Evolutionary conservation across 2,329 filamentous ascomycete species (phyloP).

Genomic region (Lasiodiplodia hormozganensis): DNA sequence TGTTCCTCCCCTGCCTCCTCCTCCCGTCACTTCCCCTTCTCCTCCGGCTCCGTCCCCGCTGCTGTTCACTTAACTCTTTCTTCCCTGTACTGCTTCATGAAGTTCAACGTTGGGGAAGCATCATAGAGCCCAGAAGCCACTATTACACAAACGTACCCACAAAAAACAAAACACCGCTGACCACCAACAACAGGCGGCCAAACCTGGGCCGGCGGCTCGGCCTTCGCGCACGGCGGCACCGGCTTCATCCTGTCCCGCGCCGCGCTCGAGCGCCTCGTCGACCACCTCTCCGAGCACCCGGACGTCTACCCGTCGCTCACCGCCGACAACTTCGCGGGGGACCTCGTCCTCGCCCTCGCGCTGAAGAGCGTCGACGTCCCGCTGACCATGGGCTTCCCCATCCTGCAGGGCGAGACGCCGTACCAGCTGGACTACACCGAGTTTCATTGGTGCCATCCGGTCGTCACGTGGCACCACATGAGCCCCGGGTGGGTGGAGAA

Average conservation of each 20-base stretch:
- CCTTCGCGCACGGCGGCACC: constrained; percentile 61
- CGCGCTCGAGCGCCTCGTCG: constrained; percentile 46
- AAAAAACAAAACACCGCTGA: too few species aligned
- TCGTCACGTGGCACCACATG: constrained; percentile 51
- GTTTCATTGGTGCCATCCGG: constrained; percentile 51
- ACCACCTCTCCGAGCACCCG: constrained; percentile 35
- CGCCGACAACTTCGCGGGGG: constrained; percentile 47
- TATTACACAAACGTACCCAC: too few species aligned
- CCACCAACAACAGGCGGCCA: constrained; percentile 37
- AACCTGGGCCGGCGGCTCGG: constrained; percentile 43
- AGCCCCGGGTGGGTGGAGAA: constrained; percentile 45
- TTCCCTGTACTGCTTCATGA: too few species aligned
- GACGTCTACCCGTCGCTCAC: constrained; percentile 42
- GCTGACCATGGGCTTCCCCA: constrained; percentile 50
- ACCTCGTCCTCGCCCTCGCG: constrained; percentile 47
- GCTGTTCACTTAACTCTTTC: too few species aligned
- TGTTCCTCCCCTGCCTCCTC: not conserved
- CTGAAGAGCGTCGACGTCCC: constrained; percentile 44
- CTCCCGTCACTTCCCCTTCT: too few species aligned
- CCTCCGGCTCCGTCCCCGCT: too few species aligned
- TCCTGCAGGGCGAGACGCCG: constrained; percentile 55
- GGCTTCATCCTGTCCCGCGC: constrained; percentile 60
- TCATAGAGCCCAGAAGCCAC: too few species aligned
- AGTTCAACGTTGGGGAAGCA: too few species aligned
- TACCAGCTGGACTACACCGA: constrained; percentile 48